Evolutionary conservation across 495 filamentous ascomycete species (phyloP).

Genomic region (Penicillium pulvis): DNA sequence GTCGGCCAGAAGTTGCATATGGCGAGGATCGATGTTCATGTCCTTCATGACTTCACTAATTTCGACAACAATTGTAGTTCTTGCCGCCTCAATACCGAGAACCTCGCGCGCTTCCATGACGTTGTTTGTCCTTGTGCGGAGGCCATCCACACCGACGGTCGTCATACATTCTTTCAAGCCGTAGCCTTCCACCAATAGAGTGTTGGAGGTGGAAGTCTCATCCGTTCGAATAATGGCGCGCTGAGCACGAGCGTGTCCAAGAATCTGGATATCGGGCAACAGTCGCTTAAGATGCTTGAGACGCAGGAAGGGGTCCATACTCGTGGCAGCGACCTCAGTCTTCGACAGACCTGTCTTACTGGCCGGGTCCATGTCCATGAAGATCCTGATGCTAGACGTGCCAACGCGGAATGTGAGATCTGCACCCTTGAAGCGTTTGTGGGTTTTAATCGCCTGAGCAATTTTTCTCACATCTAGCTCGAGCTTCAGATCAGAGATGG

Average conservation of each 20-base stretch:
- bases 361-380: constrained; percentile 58
- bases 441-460: constrained; percentile 65
- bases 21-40: constrained; percentile 96
- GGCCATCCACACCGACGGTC: constrained; percentile 82
- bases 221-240: constrained; percentile 88
- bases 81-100: constrained; percentile 95
- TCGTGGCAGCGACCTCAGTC: constrained; percentile 54
- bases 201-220: constrained; percentile 59
- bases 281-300: constrained; percentile 81
- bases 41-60: constrained; percentile 80
- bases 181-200: constrained; percentile 91
- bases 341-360: constrained; percentile 55
- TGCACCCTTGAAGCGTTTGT: constrained; percentile 72
- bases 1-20: constrained; percentile 98
- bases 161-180: constrained; percentile 87
- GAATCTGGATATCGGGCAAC: constrained; percentile 76
- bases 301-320: constrained; percentile 74
- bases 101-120: constrained; percentile 90
- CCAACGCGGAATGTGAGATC: constrained; percentile 54
- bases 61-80: constrained; percentile 78
- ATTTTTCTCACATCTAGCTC: constrained; percentile 73
- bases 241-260: constrained; percentile 80
- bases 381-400: constrained; percentile 56
- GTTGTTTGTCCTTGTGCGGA: constrained; percentile 73
- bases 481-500: constrained; percentile 75